These are phyloP conservation scores for Tylopilus sp. DNA, from an alignment of 768 basidiomycete genomes.

Conservation along the genomic window DNA sequence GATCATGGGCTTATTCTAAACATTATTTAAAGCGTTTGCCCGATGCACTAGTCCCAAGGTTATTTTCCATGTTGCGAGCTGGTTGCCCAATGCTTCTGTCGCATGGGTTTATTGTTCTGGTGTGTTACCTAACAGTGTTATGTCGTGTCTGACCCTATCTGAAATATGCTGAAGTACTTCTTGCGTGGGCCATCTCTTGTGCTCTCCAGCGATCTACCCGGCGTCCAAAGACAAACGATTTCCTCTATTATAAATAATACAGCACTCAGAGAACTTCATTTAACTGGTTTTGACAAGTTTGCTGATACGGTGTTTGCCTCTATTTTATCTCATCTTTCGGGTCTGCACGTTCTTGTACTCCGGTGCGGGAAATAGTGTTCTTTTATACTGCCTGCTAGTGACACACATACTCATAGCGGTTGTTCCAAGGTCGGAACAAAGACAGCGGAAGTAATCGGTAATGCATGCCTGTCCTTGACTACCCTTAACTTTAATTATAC, in stretches of 20 bases:
- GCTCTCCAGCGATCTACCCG: constrained; percentile 48
- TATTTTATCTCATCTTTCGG: constrained; percentile 42
- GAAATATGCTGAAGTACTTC: constrained; percentile 44
- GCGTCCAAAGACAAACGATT: constrained; percentile 51
- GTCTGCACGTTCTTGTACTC: constrained; percentile 47
- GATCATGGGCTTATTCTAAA: constrained; percentile 40
- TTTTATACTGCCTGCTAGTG: constrained; percentile 7
- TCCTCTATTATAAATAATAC: constrained; percentile 33
- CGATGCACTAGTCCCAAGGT: constrained; percentile 44
- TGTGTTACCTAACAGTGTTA: constrained; percentile 24
- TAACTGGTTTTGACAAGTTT: constrained; percentile 52
- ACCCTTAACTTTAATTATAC: constrained; percentile 62
- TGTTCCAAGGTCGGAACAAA: constrained; percentile 54
- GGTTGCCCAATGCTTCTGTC: constrained; percentile 50
- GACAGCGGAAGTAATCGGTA: constrained; percentile 43
- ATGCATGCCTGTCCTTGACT: constrained; percentile 41
- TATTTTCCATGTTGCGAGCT: constrained; percentile 50
- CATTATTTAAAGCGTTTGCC: constrained; percentile 47
- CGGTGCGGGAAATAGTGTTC: constrained; percentile 39
- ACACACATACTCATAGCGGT: constrained; percentile 42
- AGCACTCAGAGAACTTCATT: constrained; percentile 44
- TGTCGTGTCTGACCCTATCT: neutral
- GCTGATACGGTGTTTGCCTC: constrained; percentile 50
- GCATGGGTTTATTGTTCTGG: constrained; percentile 54
- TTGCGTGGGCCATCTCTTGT: constrained; percentile 49